Evolutionary conservation across 2,329 filamentous ascomycete genomes (phyloP), one percentile per base, ranked within the genome.

Genomic region (Ophiognomonia clavigignenti-juglandacearum): DNA sequence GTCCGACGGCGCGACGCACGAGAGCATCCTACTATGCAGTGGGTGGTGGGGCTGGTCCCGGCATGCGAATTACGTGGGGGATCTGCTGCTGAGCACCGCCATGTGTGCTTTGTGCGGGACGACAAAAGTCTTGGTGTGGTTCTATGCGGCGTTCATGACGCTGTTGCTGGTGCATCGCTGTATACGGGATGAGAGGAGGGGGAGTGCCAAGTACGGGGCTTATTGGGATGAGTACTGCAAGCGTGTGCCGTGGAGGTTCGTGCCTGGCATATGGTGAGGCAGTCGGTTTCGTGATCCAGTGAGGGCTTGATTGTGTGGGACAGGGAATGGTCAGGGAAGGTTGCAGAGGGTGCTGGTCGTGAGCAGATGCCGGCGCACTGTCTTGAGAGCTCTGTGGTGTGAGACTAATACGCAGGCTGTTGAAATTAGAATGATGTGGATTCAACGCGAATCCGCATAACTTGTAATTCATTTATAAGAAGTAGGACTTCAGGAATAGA

Each of bases 111-210:
- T 67, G 35, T 68, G 63, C 27, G 69, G 70, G 4, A 57, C 61
- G 6, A 56, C 56, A 0, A 61, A 63, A 34, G 48, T 68, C 2
- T 52, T 74, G 3, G 68, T 70, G 0, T 75, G 70, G 68, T 63
- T 60, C 1, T 75, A 74, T 48, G 65, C 66, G 0, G 60, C 71
- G 1, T 74, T 67, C 54, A 72, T 74, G 68, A 64, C 64, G 0
- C 47, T 63, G 3, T 49, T 75, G 9, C 60, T 74, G 4, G 55
- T 73, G 5, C 70, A 75, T 55, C 62, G 72, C 6, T 72, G 70
- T 38, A 61, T 64, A 27, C 61, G 71, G 9, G 72, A 74, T 40
- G 72, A 75, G 55, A 62, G 64, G 43, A 59, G 71, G 8, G 73
- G 70, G 34, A 60, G 57, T 2, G 61, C 57, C 18, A 75, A 75